Evolutionary conservation across 306 rosid genomes (phyloP).

Genomic region (Cucumis melo): DNA sequence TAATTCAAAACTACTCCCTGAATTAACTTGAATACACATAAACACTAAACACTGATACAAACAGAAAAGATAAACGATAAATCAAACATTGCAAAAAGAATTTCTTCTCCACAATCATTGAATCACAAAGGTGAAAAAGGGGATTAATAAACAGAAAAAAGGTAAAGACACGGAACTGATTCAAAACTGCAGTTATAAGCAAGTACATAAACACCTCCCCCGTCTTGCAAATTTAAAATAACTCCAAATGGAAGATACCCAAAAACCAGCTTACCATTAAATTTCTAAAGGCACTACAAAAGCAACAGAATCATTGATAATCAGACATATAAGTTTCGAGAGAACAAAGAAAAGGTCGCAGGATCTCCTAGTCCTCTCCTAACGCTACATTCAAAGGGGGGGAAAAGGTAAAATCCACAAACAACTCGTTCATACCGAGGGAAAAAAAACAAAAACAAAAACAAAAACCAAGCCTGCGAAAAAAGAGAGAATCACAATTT

Average conservation of each 20-base stretch:
- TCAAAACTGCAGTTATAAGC: background rate
- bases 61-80: background rate
- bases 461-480: background rate
- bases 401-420: background rate
- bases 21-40: background rate
- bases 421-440: background rate
- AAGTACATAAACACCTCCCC: background rate
- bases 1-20: background rate
- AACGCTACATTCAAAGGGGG: background rate
- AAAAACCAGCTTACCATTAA: background rate
- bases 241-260: background rate
- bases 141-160: background rate
- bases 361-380: background rate
- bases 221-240: background rate
- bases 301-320: background rate
- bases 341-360: background rate
- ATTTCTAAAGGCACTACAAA: background rate
- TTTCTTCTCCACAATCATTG: background rate
- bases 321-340: background rate
- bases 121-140: background rate
- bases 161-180: background rate
- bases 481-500: background rate
- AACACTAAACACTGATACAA: background rate
- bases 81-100: background rate
- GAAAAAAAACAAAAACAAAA: constrained; percentile 3